phyloP scores from a whole-genome alignment of 2,329 filamentous ascomycete genomes.

The Fusarium penzigii region DNA sequence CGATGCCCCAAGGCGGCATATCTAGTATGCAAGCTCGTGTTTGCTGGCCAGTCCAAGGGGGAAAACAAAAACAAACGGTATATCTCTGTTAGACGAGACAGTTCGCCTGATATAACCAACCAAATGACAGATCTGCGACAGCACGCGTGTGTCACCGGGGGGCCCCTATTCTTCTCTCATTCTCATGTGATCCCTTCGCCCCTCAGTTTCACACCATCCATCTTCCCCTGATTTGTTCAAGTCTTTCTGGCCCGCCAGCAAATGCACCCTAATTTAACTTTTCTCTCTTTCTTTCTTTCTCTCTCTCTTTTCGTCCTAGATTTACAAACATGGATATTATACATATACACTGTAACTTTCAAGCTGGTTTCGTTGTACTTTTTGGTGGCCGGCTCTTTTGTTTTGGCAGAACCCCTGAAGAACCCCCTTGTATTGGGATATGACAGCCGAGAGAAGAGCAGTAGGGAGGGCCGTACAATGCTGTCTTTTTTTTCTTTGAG shows the following conservation, averaged over 20 bases:
- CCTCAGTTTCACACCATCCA: too few relatives aligned
- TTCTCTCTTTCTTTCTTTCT: slow-evolving; percentile 1
- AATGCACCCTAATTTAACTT: slow-evolving; percentile 5
- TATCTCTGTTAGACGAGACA: background rate
- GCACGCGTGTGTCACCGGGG: background rate
- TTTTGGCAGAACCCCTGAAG: too few relatives aligned
- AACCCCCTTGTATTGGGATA: too few relatives aligned
- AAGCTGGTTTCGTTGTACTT: background rate
- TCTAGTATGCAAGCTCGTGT: slow-evolving; percentile 11
- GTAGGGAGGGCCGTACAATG: too few relatives aligned
- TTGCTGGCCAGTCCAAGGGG: background rate
- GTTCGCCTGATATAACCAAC: background rate
- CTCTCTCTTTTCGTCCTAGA: slow-evolving; percentile 18
- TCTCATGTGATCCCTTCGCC: too few relatives aligned
- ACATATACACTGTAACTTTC: slow-evolving; percentile 26
- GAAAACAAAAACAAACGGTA: background rate
- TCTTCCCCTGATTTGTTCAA: slow-evolving; percentile 3
- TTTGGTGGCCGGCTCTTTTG: background rate
- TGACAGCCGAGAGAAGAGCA: too few relatives aligned
- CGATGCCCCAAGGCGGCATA: background rate
- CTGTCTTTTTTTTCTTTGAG: too few relatives aligned
- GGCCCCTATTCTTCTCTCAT: background rate
- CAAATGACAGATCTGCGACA: background rate
- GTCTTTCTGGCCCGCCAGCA: slow-evolving; percentile 11
- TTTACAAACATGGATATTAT: slow-evolving; percentile 30